Conservation (phyloP, 2,329 filamentous ascomycete genomes). For the Sarocladium strictum region DNA sequence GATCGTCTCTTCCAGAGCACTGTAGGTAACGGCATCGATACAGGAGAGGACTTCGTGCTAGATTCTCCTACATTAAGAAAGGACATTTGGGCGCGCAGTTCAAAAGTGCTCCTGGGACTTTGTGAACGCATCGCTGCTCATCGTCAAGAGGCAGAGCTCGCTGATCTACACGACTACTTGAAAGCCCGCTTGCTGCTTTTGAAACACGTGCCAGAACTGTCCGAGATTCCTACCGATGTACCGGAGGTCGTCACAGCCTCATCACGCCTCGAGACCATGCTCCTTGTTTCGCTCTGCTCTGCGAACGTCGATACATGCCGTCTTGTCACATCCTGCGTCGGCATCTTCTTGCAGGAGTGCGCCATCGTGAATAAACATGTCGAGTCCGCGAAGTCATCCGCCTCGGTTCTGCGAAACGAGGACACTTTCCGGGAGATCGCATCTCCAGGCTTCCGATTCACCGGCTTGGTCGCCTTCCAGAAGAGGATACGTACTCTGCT, state of each 20-base stretch:
- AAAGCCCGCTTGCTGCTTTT: constrained; percentile 49
- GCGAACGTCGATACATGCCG: constrained; percentile 61
- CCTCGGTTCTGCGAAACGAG: constrained; percentile 52
- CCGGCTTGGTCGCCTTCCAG: constrained; percentile 64
- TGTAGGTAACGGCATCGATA: not conserved
- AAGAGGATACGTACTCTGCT: constrained; percentile 57
- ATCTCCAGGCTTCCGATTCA: constrained; percentile 59
- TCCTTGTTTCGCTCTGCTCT: constrained; percentile 59
- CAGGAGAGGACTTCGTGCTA: constrained; percentile 11
- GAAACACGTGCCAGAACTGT: constrained; percentile 45
- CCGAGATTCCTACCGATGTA: constrained; percentile 47
- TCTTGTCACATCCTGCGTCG: constrained; percentile 56
- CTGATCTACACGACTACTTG: constrained; percentile 49
- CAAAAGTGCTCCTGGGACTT: constrained; percentile 36
- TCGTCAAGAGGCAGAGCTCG: constrained; percentile 36
- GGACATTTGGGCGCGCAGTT: constrained; percentile 44
- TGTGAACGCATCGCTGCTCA: constrained; percentile 41
- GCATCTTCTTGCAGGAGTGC: constrained; percentile 57
- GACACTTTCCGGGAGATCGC: constrained; percentile 57
- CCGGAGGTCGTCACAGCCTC: constrained; percentile 47
- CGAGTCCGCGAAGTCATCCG: constrained; percentile 42
- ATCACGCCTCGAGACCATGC: constrained; percentile 54
- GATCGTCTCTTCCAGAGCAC: constrained; percentile 36
- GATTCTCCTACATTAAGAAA: constrained; percentile 23
- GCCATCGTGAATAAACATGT: constrained; percentile 45